Conservation (phyloP, 2,329 filamentous ascomycete species). For the Aspergillus bombycis region DNA sequence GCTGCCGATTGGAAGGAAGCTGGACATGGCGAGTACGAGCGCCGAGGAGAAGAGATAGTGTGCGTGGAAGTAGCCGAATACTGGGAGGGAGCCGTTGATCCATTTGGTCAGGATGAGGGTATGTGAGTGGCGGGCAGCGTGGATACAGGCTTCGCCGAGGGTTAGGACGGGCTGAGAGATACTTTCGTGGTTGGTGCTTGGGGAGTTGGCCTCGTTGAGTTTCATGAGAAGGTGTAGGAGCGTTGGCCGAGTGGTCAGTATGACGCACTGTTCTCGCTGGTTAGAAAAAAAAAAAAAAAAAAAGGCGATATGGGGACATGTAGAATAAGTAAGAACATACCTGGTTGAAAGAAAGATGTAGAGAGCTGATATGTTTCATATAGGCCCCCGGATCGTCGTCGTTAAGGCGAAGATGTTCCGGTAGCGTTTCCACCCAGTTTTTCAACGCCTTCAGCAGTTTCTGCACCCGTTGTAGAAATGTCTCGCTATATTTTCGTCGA, state of each 20-base stretch:
- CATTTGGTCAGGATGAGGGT: conserved; percentile 41
- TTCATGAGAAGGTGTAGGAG: conserved; percentile 44
- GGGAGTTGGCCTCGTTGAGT: conserved; percentile 27
- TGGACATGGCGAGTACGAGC: conserved; percentile 42
- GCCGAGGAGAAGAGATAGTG: conserved; percentile 46
- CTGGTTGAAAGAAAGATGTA: conserved; percentile 45
- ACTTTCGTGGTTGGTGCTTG: conserved; percentile 25
- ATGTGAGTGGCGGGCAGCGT: conserved; percentile 42
- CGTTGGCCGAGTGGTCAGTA: conserved; percentile 43
- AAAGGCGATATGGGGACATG: no score
- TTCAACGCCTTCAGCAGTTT: conserved; percentile 43
- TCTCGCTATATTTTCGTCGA: conserved; percentile 39
- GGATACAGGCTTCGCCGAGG: conserved; percentile 43
- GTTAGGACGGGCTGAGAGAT: conserved; percentile 41
- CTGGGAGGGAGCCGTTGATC: conserved; percentile 43
- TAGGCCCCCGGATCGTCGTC: conserved; percentile 37
- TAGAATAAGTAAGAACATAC: conserved; percentile 9
- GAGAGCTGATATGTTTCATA: conserved; percentile 35
- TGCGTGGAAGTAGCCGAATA: conserved; percentile 45
- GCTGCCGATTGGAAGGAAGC: conserved; percentile 37
- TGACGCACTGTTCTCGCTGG: conserved; percentile 35
- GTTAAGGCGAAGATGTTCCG: conserved; percentile 37
- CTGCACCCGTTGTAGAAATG: conserved; percentile 45
- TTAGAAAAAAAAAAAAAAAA: background rate
- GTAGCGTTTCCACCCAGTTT: conserved; percentile 42